A percentile compares a stretch with the other conserved stretches of the same genome.
Conservation (phyloP, 1,284 basidiomycete genomes). For the Gastroboletus turbinatus region DNA sequence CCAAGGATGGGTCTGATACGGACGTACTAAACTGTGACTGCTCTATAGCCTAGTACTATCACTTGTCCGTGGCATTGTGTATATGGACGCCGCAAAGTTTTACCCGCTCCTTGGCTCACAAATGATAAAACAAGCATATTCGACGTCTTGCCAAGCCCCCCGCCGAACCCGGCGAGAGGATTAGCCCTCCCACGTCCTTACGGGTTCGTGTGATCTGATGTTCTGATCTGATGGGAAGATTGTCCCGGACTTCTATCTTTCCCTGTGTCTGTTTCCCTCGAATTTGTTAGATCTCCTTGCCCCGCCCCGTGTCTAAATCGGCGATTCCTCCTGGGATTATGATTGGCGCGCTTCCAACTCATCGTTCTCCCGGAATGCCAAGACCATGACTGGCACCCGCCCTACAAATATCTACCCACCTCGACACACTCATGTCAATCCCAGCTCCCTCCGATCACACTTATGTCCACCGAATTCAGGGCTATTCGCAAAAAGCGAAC, state of each 20-base stretch:
- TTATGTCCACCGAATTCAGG: slow-evolving; percentile 30
- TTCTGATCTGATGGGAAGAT: slow-evolving; percentile 23
- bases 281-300: slow-evolving; percentile 16
- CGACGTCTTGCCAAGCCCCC: slow-evolving; percentile 10
- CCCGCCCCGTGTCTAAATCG: slow-evolving; percentile 6
- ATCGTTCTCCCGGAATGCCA: slow-evolving; percentile 21
- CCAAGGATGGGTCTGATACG: neutral
- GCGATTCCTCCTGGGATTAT: slow-evolving; percentile 13
- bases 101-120: neutral
- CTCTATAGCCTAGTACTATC: neutral
- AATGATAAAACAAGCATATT: neutral
- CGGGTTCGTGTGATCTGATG: slow-evolving; percentile 19
- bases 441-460: neutral
- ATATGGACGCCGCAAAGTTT: neutral
- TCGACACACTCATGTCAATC: slow-evolving; percentile 2
- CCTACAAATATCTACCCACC: slow-evolving; percentile 27
- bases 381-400: slow-evolving; percentile 13
- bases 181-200: slow-evolving; percentile 28
- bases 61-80: neutral
- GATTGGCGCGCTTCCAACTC: neutral
- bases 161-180: neutral
- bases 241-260: slow-evolving; percentile 13
- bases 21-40: neutral
- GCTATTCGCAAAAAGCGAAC: slow-evolving; percentile 30
- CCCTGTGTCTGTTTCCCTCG: slow-evolving; percentile 15